phyloP scores from a whole-genome alignment of 306 rosid genomes.

The Lathyrus sativus region DNA sequence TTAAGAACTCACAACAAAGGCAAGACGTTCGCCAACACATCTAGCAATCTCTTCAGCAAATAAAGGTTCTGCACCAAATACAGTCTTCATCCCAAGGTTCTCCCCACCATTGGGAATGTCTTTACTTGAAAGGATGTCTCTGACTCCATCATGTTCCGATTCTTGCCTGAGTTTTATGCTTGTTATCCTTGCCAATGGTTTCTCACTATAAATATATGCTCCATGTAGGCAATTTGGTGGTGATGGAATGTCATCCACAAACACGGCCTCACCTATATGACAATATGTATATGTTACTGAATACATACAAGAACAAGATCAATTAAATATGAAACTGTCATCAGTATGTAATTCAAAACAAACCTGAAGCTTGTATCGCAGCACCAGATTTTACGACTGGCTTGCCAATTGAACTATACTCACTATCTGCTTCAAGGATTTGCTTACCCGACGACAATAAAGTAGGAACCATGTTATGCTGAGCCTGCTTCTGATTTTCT shows the following conservation, averaged over 20 bases:
- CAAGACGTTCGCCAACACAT: conserved; percentile 76
- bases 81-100: conserved; percentile 56
- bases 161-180: conserved; percentile 50
- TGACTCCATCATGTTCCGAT: conserved; percentile 55
- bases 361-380: conserved; percentile 85
- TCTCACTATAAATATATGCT: conserved; percentile 69
- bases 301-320: background rate
- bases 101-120: conserved; percentile 73
- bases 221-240: conserved; percentile 77
- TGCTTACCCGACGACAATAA: conserved; percentile 69
- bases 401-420: conserved; percentile 69
- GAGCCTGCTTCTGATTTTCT: conserved; percentile 33
- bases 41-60: conserved; percentile 68
- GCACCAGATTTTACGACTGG: conserved; percentile 71
- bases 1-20: conserved; percentile 65
- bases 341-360: conserved; percentile 25
- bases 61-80: conserved; percentile 62
- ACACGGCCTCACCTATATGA: conserved; percentile 82
- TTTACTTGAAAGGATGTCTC: conserved; percentile 55
- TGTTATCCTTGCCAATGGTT: conserved; percentile 71
- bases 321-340: background rate
- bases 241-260: conserved; percentile 87
- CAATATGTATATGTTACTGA: background rate
- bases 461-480: conserved; percentile 31
- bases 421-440: conserved; percentile 47